Base-by-base conservation (phyloP, 306 rosid genomes). In the Luffa aegyptiaca region DNA sequence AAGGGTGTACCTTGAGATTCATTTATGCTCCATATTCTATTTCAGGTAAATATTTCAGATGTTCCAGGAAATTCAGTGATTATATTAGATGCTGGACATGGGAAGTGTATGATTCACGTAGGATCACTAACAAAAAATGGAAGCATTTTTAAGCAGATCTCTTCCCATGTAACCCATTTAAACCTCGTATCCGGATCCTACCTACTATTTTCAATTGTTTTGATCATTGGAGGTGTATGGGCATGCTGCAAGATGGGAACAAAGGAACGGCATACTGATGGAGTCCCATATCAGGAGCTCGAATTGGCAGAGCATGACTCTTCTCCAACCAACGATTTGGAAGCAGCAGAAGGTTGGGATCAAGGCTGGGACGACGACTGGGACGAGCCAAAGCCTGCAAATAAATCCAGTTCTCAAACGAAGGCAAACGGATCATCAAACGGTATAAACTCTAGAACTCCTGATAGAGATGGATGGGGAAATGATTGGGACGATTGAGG, bases 331-430 rank as follows among this genome's bases (percentile, higher is more conserved):
- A 49, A 65, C 68, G 35, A 73, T 20, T 59, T 72, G 58, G 84
- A 84, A 81, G 80, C 82, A 62, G 49, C 66, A 2, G 84, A 81
- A 44, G 79, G 64, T n/a, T 85, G 85, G 87, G 87, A 85, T 79
- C 81, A 64, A 55, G 82, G 80, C 42, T 83, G 86, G 86, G 86
- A 83, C 8, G 79, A 80, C 13, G 78, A 79, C 52, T 81, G 87
- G 85, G 81, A 63, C 20, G 84, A 69, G 66, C 37, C 46, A 0
- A 77, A 77, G 35, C 46, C 82, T 14, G 46, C 75, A 12, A 72
- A 58, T 49, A 53, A 75, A n/a, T 65, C 79, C 18, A 62, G 20
- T 56, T 51, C 72, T 45, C 53, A 58, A 41, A 61, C 18, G 46
- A 76, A 59, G 36, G 84, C 57, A 75, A 80, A 62, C 49, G 79